Base-by-base conservation (phyloP, 805 yeast species). In the Dipodascopsis uninucleata region DNA sequence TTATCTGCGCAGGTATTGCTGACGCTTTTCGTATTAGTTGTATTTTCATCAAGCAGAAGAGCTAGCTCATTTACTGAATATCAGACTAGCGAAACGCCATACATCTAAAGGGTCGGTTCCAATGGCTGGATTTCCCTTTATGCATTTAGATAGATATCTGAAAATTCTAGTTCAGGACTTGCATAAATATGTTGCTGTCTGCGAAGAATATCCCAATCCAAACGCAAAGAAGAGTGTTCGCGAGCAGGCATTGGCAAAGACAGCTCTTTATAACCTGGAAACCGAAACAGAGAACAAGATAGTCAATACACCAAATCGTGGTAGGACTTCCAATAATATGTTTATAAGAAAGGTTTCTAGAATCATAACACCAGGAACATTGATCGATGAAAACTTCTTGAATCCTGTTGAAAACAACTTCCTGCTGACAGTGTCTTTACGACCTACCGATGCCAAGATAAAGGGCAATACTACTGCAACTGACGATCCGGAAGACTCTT, bases 61-160 rank as follows among this genome's bases (percentile, higher is more conserved):
- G 34, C 79, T 74, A 60, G 95, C 86, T 0, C 81, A 84, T 1
- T 63, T 76, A 41, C 64, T 93, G 42, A 88, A 88, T 23, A 63
- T 90, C 23, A 80, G 85, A 36, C 71, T 88, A 1, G 83, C 95
- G 0, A 69, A 68, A 28, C 74, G 76, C 56, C 68, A 68, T 42
- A 45, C 55, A 33, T 62, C 71, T 26, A 63, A 59, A 16, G 46
- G 57, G 29, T 66, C 68, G 45, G 69, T 45, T 0, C 78, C 95
- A 0, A 87, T 93, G 84, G 86, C 97, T 0, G 98, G 98, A 0
- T 93, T 93, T 57, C 98, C 98, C 0, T 70, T 76, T 3, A 65
- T 67, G 32, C 85, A 80, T 45, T 63, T 88, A 16, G 84, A 81
- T 43, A 76, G 87, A 46, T 89, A 85, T 59, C 74, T 88, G 28